phyloP scores from a whole-genome alignment of 1,139 yeast species.

The Yamadazyma atmosphaerica region DNA sequence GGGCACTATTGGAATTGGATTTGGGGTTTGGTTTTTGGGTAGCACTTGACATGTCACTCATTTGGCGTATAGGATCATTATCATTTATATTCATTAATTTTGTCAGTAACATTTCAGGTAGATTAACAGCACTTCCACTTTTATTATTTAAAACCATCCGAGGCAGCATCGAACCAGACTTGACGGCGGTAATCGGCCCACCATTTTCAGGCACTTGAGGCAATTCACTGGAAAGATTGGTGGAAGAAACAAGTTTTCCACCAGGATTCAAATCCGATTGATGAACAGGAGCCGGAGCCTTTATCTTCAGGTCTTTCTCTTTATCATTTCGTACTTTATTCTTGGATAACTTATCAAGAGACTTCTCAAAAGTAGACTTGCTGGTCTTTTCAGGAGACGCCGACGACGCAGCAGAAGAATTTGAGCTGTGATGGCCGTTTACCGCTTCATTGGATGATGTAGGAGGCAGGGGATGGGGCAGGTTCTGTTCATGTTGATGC shows the following conservation, averaged over 20 bases:
- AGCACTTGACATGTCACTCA: neutral
- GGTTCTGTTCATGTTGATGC: neutral
- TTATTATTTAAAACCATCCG: neutral
- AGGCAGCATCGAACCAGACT: neutral
- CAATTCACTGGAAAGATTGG: neutral
- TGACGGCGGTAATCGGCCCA: neutral
- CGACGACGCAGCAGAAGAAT: neutral
- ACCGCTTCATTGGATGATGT: neutral
- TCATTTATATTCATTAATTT: neutral
- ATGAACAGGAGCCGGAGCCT: neutral
- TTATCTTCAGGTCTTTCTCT: neutral
- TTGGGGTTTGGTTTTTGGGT: neutral
- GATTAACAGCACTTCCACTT: neutral
- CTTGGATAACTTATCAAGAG: neutral
- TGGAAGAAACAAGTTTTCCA: neutral
- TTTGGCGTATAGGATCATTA: constrained; percentile 1
- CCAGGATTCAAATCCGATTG: neutral
- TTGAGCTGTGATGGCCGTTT: neutral
- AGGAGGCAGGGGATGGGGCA: neutral
- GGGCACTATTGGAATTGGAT: neutral
- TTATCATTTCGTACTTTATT: neutral
- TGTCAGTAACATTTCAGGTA: constrained; percentile 1
- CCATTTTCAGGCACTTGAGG: neutral
- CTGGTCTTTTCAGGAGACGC: neutral
- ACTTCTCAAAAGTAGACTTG: constrained; percentile 1